phyloP scores from a whole-genome alignment of 768 basidiomycete genomes.

The Boletus speciosus region DNA sequence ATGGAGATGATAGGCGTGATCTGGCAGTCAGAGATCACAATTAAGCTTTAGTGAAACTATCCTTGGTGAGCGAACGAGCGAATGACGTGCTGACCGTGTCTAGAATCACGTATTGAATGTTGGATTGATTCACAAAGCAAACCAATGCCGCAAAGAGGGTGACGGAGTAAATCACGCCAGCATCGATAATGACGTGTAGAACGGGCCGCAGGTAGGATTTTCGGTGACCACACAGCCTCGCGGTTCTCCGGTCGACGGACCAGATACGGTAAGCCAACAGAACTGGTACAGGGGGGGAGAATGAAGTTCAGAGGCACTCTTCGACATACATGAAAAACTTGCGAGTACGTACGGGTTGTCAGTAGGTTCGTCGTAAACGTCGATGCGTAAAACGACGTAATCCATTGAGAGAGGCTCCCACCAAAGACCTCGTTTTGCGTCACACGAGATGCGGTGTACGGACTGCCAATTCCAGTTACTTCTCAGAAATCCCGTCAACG shows the following conservation, averaged over 20 bases:
- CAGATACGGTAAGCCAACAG: conserved; percentile 32
- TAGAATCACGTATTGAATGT: conserved; percentile 34
- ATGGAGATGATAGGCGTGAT: conserved; percentile 39
- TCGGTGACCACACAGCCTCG: conserved; percentile 11
- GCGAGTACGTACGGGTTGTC: conserved; percentile 26
- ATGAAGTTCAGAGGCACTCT: neutral
- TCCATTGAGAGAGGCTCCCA: conserved; percentile 29
- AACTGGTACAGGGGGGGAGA: conserved; percentile 8
- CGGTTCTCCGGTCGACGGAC: conserved; percentile 23
- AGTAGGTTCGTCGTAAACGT: conserved; percentile 34
- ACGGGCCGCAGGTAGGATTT: conserved; percentile 12
- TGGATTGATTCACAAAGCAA: conserved; percentile 26
- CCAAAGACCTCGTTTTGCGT: conserved; percentile 25
- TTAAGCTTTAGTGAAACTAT: neutral
- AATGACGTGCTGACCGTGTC: conserved; percentile 29
- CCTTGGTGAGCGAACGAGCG: neutral
- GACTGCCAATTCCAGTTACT: conserved; percentile 20
- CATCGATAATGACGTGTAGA: conserved; percentile 36
- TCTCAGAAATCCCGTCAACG: neutral
- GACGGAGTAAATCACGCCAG: conserved; percentile 37
- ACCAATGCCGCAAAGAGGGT: conserved; percentile 33
- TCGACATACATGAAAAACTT: neutral
- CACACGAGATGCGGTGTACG: conserved; percentile 13
- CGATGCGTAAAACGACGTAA: conserved; percentile 31
- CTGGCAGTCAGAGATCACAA: conserved; percentile 12